phyloP scores from a whole-genome alignment of 208 protist genomes.

The Acanthamoeba quina region DNA sequence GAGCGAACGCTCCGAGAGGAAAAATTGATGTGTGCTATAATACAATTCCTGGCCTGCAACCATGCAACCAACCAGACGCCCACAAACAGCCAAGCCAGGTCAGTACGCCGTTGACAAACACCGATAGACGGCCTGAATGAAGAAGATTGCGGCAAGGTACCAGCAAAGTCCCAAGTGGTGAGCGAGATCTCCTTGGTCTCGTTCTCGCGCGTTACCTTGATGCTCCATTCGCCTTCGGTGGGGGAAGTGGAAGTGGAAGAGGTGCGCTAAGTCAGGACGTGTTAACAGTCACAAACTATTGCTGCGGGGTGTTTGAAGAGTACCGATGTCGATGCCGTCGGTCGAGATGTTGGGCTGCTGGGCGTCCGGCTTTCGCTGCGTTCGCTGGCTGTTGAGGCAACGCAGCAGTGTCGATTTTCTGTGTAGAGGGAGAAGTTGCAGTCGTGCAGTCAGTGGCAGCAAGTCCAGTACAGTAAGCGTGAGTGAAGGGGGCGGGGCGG shows the following conservation, averaged over 20 bases:
- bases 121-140: background rate
- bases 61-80: too few species aligned
- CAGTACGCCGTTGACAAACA: background rate
- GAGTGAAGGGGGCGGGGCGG: background rate
- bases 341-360: constrained; percentile 50
- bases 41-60: constrained; percentile 60
- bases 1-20: constrained; percentile 69
- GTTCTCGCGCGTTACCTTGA: constrained; percentile 4
- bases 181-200: constrained; percentile 54
- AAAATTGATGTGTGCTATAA: constrained; percentile 73
- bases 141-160: background rate
- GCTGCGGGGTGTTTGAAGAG: background rate
- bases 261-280: too few species aligned
- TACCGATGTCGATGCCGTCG: constrained; percentile 68
- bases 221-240: background rate
- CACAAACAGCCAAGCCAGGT: background rate
- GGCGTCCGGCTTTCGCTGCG: background rate
- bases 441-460: background rate
- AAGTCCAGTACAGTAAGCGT: background rate
- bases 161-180: constrained; percentile 68
- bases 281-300: too few species aligned
- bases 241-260: background rate
- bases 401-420: constrained; percentile 38
- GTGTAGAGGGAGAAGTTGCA: background rate
- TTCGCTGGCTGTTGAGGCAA: background rate